Evolutionary conservation across 164 flowering plant genomes (phyloP).

Genomic region (Liquidambar formosana): DNA sequence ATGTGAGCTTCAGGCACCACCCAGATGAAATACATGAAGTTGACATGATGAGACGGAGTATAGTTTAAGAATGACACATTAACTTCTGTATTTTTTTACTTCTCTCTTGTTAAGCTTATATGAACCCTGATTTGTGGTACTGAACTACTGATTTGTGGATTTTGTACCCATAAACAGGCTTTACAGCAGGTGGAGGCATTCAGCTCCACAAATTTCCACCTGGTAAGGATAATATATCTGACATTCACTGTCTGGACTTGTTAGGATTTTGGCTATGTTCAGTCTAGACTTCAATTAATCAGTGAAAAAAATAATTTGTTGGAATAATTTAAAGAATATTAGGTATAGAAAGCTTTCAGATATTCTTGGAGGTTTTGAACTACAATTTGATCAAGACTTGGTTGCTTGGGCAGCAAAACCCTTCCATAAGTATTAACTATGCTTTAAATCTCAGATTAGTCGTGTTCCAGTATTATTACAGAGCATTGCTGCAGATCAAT

Average conservation of each 20-base stretch:
- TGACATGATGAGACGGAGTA: not conserved
- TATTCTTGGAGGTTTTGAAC: not conserved
- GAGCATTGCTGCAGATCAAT: not conserved
- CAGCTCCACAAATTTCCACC: constrained; percentile 53
- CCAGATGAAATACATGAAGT: not conserved
- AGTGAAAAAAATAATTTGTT: not conserved
- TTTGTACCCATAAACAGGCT: constrained; percentile 40
- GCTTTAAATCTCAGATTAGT: not conserved
- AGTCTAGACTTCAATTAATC: not conserved
- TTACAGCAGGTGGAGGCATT: constrained; percentile 66
- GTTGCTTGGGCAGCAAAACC: not conserved
- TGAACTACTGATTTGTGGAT: constrained; percentile 10
- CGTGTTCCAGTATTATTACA: not conserved
- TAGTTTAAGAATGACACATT: not conserved
- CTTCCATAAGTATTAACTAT: not conserved
- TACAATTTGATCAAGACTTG: not conserved
- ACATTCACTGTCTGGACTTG: not conserved
- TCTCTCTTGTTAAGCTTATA: not conserved
- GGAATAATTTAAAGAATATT: not conserved
- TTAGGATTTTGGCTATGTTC: not conserved
- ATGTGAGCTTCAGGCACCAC: too few relatives aligned
- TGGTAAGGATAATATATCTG: constrained; percentile 52
- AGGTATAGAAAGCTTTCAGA: not conserved
- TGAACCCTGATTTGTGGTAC: not conserved
- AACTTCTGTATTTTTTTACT: not conserved